phyloP scores from a whole-genome alignment of 2,329 filamentous ascomycete genomes.

The Pezicula rhizophila region DNA sequence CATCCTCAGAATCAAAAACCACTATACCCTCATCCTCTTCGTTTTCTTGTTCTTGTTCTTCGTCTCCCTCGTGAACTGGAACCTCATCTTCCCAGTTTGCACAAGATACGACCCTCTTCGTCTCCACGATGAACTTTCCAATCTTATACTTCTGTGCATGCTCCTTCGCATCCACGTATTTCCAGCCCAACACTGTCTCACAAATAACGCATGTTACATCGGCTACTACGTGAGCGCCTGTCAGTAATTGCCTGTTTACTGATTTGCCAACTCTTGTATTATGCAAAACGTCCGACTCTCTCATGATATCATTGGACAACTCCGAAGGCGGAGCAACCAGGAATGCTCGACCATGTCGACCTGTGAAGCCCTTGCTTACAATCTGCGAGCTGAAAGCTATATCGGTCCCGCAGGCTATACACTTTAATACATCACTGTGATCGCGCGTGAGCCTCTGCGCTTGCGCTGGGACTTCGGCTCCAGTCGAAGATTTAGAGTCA shows the following conservation, averaged over 20 bases:
- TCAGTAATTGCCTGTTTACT: conserved; percentile 53
- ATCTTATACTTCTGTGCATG: conserved; percentile 59
- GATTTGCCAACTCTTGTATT: conserved; percentile 51
- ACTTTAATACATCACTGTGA: conserved; percentile 51
- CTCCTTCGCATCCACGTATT: conserved; percentile 59
- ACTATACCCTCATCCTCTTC: conserved; percentile 33
- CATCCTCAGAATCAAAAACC: conserved; percentile 57
- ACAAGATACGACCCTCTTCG: conserved; percentile 46
- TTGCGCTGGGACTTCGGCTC: conserved; percentile 7
- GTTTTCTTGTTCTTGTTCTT: conserved; percentile 6
- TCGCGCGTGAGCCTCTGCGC: conserved; percentile 31
- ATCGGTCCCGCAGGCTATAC: conserved; percentile 52
- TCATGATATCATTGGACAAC: conserved; percentile 8
- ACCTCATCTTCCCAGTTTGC: conserved; percentile 47
- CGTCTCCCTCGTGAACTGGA: conserved; percentile 9
- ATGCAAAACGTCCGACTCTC: conserved; percentile 31
- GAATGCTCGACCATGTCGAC: conserved; percentile 58
- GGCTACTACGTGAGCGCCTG: conserved; percentile 57
- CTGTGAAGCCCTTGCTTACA: conserved; percentile 60
- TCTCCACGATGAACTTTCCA: conserved; percentile 63
- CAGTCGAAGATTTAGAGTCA: conserved; percentile 10
- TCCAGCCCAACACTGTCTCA: conserved; percentile 56
- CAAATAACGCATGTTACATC: conserved; percentile 56
- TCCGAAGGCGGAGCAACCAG: conserved; percentile 42
- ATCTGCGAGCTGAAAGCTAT: conserved; percentile 57